Conservation (phyloP, 331 rosid species). For the Cucumis variabilis region DNA sequence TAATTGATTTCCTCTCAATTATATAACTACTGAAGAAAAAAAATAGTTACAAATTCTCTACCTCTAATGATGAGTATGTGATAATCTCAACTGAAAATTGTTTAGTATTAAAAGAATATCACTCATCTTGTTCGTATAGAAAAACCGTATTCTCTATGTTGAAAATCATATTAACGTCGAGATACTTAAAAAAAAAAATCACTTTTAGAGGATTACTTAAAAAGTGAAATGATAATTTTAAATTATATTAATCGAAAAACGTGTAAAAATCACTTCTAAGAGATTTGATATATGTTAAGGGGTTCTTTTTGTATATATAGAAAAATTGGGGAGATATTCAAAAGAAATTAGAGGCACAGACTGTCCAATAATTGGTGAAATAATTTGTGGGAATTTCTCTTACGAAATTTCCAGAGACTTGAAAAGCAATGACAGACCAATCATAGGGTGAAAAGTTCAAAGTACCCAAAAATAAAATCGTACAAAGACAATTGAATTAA, state of each 20-base stretch:
- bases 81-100: neutral
- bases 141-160: no score
- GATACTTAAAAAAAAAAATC: no score
- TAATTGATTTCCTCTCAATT: neutral
- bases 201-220: no score
- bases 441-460: constrained; percentile 26
- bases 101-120: no score
- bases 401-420: neutral
- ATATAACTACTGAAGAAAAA: neutral
- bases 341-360: neutral
- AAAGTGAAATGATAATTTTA: no score
- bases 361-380: constrained; percentile 6
- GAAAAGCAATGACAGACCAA: constrained; percentile 17
- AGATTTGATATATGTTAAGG: no score
- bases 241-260: no score
- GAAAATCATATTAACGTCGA: no score
- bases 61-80: neutral
- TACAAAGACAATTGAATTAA: neutral
- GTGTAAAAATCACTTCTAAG: no score
- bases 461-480: neutral
- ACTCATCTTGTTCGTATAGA: no score
- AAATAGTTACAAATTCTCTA: neutral
- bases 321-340: neutral
- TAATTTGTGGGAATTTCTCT: neutral
- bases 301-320: no score